These are phyloP conservation scores for Cryomyces minteri DNA, from an alignment of 495 filamentous ascomycete genomes.

Conservation along the genomic window DNA sequence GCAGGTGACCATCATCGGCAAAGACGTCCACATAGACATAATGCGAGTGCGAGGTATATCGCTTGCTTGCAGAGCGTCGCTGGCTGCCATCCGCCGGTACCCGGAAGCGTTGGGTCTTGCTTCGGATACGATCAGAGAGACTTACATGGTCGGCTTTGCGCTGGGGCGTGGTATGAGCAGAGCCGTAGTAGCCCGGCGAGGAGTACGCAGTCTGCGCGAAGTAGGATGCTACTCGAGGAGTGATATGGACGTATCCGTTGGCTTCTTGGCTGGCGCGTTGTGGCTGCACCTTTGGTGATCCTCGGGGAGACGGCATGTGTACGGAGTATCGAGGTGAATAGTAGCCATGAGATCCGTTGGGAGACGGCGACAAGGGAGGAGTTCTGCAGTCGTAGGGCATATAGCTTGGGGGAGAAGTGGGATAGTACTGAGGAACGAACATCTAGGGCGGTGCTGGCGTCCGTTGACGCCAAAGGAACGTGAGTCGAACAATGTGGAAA, in stretches of 20 bases:
- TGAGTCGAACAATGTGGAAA: background rate
- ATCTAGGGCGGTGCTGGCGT: conserved; percentile 12
- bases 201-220: conserved; percentile 12
- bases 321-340: conserved; percentile 19
- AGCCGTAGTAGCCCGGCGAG: conserved; percentile 14
- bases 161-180: conserved; percentile 16
- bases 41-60: conserved; percentile 14
- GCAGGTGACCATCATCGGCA: conserved; percentile 9
- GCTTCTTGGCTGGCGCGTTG: conserved; percentile 18
- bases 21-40: conserved; percentile 13
- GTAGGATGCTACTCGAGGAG: conserved; percentile 11
- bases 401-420: conserved; percentile 16
- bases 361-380: conserved; percentile 17
- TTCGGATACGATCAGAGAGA: conserved; percentile 15
- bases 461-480: conserved; percentile 9
- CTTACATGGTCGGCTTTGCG: conserved; percentile 22
- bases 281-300: conserved; percentile 16
- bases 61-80: conserved; percentile 17
- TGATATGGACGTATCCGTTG: conserved; percentile 8
- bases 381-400: conserved; percentile 19
- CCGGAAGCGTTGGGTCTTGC: conserved; percentile 7
- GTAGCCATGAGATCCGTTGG: conserved; percentile 11
- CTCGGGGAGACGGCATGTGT: conserved; percentile 14
- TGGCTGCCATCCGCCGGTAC: conserved; percentile 6
- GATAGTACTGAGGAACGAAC: conserved; percentile 17